phyloP scores from a whole-genome alignment of 1,284 basidiomycete species.

The Cryptococcus amylolentus region DNA sequence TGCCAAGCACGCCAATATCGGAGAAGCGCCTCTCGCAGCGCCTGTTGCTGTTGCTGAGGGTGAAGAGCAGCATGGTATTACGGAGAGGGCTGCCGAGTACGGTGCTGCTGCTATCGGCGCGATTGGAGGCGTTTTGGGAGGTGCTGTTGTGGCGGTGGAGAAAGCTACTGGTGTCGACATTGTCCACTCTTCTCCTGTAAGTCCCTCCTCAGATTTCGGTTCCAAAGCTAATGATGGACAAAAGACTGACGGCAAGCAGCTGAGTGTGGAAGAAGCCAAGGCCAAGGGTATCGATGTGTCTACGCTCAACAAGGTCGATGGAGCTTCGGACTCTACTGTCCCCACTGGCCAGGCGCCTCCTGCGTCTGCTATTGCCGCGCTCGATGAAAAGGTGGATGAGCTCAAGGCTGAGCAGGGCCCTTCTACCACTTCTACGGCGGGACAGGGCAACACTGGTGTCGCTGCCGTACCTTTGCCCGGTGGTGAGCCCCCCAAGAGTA shows the following conservation, averaged over 20 bases:
- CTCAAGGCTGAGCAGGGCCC: conserved; percentile 24
- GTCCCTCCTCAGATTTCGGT: conserved; percentile 9
- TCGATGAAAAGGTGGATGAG: conserved; percentile 37
- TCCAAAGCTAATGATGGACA: not conserved
- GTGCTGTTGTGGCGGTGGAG: conserved; percentile 27
- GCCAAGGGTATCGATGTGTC: conserved; percentile 41
- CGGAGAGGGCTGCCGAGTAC: conserved; percentile 25
- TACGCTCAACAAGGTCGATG: conserved; percentile 28
- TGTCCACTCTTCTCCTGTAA: conserved; percentile 36
- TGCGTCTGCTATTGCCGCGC: conserved; percentile 31
- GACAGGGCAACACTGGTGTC: conserved; percentile 5
- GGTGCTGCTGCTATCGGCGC: conserved; percentile 32
- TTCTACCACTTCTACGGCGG: not conserved
- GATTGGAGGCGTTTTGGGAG: conserved; percentile 27
- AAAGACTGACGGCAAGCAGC: conserved; percentile 17
- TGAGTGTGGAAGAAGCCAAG: conserved; percentile 43
- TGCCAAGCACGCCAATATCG: conserved; percentile 30
- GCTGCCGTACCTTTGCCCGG: conserved; percentile 20
- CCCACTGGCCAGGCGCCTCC: conserved; percentile 29
- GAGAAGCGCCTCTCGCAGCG: conserved; percentile 22
- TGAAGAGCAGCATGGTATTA: conserved; percentile 16
- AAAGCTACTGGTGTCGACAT: conserved; percentile 43
- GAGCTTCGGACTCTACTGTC: conserved; percentile 24
- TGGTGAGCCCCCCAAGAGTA: conserved; percentile 23
- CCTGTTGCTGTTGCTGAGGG: not conserved